Conservation (phyloP, 306 rosid species). For the Gastrolobium villosum region DNA sequence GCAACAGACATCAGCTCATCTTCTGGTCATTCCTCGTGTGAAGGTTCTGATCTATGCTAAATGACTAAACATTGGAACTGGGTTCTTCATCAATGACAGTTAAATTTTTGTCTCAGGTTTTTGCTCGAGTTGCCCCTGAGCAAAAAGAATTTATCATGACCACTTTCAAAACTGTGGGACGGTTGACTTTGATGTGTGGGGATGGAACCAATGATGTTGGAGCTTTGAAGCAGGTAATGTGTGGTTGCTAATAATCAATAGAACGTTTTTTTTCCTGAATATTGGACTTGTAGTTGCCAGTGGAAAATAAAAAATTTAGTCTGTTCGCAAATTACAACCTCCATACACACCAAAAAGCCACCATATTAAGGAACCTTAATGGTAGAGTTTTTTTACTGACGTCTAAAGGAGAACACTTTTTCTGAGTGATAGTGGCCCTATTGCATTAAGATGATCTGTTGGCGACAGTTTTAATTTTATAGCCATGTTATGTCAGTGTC, state of each 20-base stretch:
- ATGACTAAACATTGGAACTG: constrained; percentile 33
- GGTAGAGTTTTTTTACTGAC: constrained; percentile 29
- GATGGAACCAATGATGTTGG: constrained; percentile 99
- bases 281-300: constrained; percentile 31
- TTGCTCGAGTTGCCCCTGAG: constrained; percentile 99
- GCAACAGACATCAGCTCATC: constrained; percentile 79
- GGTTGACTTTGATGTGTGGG: constrained; percentile 97
- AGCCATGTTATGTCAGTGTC: constrained; percentile 9
- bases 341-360: neutral
- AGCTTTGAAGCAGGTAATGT: constrained; percentile 93
- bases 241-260: constrained; percentile 22
- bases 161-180: constrained; percentile 92
- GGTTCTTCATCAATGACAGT: constrained; percentile 43
- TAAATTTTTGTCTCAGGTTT: constrained; percentile 69
- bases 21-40: constrained; percentile 83
- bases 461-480: constrained; percentile 9
- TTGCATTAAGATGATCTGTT: constrained; percentile 16
- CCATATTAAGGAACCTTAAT: constrained; percentile 1
- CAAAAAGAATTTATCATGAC: constrained; percentile 99
- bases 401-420: constrained; percentile 12
- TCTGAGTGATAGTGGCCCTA: neutral
- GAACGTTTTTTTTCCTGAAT: constrained; percentile 31
- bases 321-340: constrained; percentile 19
- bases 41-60: constrained; percentile 63
- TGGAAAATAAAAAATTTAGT: constrained; percentile 25